Conservation (phyloP, 2,329 filamentous ascomycete genomes). For the Cadophora malorum region DNA sequence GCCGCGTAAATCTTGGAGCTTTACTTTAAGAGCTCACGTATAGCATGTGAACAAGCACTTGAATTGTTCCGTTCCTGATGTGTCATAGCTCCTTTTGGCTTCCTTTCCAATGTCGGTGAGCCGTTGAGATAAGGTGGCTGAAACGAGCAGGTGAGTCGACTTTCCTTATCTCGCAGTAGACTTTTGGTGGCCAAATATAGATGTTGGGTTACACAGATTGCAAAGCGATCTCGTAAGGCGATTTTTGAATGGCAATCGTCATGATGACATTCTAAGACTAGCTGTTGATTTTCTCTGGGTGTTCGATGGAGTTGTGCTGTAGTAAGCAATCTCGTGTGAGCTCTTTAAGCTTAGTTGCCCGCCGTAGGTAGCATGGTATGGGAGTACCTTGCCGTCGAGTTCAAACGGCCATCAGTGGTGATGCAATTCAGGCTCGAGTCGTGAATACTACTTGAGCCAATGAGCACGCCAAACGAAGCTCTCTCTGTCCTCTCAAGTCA, state of each 20-base stretch:
- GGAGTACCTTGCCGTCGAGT: background rate
- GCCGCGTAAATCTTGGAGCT: background rate
- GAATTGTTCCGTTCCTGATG: background rate
- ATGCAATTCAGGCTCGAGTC: conserved; percentile 1
- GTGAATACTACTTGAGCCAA: background rate
- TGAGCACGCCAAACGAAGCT: background rate
- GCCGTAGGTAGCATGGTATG: background rate
- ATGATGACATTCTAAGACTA: background rate
- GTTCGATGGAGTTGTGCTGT: background rate
- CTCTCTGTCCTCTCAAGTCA: background rate
- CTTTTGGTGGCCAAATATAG: background rate
- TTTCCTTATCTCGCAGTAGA: background rate
- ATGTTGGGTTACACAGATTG: background rate
- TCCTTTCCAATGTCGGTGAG: background rate
- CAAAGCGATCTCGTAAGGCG: background rate
- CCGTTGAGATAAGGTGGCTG: background rate
- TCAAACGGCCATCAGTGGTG: conserved; percentile 4
- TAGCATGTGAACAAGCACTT: background rate
- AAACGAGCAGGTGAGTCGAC: background rate
- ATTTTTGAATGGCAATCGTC: background rate
- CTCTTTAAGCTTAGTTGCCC: background rate
- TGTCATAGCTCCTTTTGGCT: background rate
- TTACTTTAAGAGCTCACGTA: background rate
- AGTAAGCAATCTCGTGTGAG: conserved; percentile 10
- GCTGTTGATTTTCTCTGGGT: background rate